phyloP scores from a whole-genome alignment of 208 protist species.

The Trypanosomatidae sp. region DNA sequence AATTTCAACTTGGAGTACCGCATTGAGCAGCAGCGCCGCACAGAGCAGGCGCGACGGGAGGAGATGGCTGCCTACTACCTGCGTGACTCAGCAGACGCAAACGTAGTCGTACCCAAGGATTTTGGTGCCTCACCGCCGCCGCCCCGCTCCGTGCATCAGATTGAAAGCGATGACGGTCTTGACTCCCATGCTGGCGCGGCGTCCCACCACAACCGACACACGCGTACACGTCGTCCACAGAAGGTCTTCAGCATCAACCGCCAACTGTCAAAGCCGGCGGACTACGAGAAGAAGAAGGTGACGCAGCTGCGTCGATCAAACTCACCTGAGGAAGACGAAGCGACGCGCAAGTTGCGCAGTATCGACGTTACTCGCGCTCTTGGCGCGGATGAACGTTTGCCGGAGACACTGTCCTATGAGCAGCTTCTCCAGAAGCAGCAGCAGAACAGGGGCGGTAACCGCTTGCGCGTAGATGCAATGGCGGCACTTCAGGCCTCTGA shows the following conservation, averaged over 20 bases:
- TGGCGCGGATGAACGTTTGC: slow-evolving; percentile 56
- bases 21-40: slow-evolving; percentile 47
- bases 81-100: slow-evolving; percentile 20
- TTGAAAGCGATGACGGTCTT: slow-evolving; percentile 7
- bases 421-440: slow-evolving; percentile 29
- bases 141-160: slow-evolving; percentile 9
- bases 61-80: slow-evolving; percentile 84
- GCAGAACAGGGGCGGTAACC: not conserved
- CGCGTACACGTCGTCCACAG: slow-evolving; percentile 7
- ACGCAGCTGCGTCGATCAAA: slow-evolving; percentile 13
- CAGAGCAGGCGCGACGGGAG: slow-evolving; percentile 43
- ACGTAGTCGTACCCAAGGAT: slow-evolving; percentile 1
- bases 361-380: slow-evolving; percentile 81
- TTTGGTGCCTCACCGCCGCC: not conserved
- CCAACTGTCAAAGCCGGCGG: slow-evolving; percentile 50
- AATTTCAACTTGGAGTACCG: slow-evolving; percentile 49
- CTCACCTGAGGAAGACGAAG: slow-evolving; percentile 72
- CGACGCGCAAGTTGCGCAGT: slow-evolving; percentile 62
- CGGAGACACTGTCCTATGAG: slow-evolving; percentile 61
- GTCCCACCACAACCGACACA: slow-evolving; percentile 3
- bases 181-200: not conserved
- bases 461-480: slow-evolving; percentile 7
- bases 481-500: slow-evolving; percentile 8
- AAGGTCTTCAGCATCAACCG: slow-evolving; percentile 63
- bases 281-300: slow-evolving; percentile 33